Conservation (phyloP, 805 yeast genomes). For the Candida anglica region DNA sequence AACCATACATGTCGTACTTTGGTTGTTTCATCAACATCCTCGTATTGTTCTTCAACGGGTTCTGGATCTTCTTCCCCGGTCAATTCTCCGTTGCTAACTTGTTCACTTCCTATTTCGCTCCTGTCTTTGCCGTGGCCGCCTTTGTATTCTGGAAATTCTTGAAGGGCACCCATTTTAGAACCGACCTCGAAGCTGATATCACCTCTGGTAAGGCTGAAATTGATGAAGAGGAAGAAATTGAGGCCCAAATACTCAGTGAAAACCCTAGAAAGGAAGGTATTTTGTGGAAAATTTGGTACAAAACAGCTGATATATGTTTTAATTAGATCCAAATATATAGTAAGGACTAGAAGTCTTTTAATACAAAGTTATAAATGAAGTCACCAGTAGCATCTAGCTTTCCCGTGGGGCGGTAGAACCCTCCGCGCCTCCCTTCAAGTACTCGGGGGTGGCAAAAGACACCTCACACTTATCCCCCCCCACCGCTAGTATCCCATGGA, state of each 20-base stretch:
- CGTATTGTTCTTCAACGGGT: slow-evolving; percentile 37
- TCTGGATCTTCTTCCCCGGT: slow-evolving; percentile 38
- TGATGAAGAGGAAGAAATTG: slow-evolving; percentile 32
- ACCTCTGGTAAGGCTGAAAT: slow-evolving; percentile 30
- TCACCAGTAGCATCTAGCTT: too few relatives aligned
- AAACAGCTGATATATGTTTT: slow-evolving; percentile 18
- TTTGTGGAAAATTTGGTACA: slow-evolving; percentile 16
- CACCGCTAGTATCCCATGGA: too few relatives aligned
- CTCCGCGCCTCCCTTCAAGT: too few relatives aligned
- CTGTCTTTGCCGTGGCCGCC: slow-evolving; percentile 21
- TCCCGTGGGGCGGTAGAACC: too few relatives aligned
- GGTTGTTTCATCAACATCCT: slow-evolving; percentile 17
- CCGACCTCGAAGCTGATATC: slow-evolving; percentile 28
- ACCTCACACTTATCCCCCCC: too few relatives aligned
- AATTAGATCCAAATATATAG: slow-evolving; percentile 11
- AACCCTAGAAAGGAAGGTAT: slow-evolving; percentile 17
- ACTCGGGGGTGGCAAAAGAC: too few relatives aligned
- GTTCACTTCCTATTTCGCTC: slow-evolving; percentile 37
- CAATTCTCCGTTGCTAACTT: slow-evolving; percentile 28
- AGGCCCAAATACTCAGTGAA: slow-evolving; percentile 14
- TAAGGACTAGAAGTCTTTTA: too few relatives aligned
- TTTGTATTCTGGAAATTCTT: slow-evolving; percentile 28
- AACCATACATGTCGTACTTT: slow-evolving; percentile 23
- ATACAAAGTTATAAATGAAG: too few relatives aligned
- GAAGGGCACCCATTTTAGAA: slow-evolving; percentile 27